Percentiles rank a stretch among this genome's conserved stretches.
These are phyloP conservation scores for Clarireedia hainanense DNA, from an alignment of 2,329 filamentous ascomycete genomes.

Conservation along the genomic window DNA sequence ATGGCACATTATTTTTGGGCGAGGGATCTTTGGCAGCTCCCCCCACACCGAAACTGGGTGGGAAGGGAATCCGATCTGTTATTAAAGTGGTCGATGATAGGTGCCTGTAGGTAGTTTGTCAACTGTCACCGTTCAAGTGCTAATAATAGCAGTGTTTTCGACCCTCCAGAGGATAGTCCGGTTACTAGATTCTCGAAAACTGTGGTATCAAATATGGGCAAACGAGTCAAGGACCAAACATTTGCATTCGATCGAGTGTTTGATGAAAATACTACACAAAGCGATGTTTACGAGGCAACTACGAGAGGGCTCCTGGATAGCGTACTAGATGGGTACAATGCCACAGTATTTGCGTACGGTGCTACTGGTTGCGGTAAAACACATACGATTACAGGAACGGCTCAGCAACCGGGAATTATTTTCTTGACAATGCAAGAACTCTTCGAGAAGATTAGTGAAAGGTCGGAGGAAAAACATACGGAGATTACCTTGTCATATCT, in stretches of 20 bases:
- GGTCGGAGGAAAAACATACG: constrained; percentile 76
- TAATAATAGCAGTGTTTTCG: constrained; percentile 65
- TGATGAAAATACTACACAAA: constrained; percentile 87
- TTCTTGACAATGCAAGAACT: constrained; percentile 99
- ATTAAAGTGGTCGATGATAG: constrained; percentile 96
- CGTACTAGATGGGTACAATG: constrained; percentile 95
- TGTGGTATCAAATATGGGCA: constrained; percentile 69
- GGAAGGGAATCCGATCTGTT: constrained; percentile 81
- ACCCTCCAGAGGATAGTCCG: constrained; percentile 90
- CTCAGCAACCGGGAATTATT: constrained; percentile 92
- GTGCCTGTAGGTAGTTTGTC: constrained; percentile 57
- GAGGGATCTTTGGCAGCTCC: constrained; percentile 89
- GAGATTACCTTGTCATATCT: constrained; percentile 91
- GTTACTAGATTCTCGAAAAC: constrained; percentile 81
- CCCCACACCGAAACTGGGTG: constrained; percentile 74
- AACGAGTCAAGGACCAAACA: constrained; percentile 93
- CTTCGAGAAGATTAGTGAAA: constrained; percentile 89
- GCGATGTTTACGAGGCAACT: constrained; percentile 90
- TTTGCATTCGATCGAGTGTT: constrained; percentile 97
- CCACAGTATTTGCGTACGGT: constrained; percentile 96
- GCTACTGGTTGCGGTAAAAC: constrained; percentile 98
- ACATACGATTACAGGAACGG: constrained; percentile 89
- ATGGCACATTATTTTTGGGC: constrained; percentile 86
- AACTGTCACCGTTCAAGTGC: not conserved
- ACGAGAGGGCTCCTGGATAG: constrained; percentile 86